Percentiles rank a stretch among this genome's conserved stretches.
Evolutionary conservation across 371 early-diverging fungal genomes (phyloP).

Genomic region (Smittium mucronatum): DNA sequence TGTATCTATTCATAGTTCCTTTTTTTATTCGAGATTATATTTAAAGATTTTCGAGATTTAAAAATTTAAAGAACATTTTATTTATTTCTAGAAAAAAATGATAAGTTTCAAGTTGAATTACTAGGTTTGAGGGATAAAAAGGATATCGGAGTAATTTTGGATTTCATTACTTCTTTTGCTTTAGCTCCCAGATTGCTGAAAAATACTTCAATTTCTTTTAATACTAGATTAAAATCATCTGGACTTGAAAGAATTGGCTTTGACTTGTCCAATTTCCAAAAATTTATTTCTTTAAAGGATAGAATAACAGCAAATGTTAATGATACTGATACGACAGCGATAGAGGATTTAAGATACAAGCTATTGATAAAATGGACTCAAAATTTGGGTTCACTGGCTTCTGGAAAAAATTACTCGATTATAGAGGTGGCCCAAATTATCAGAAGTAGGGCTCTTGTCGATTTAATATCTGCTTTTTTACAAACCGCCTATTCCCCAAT

Average conservation of each 20-base stretch:
- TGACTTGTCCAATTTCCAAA: not conserved
- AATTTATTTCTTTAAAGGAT: not conserved
- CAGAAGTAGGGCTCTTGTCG: not conserved
- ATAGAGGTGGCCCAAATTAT: not conserved
- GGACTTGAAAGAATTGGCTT: constrained; percentile 1
- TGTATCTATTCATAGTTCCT: not conserved
- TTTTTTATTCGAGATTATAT: not conserved
- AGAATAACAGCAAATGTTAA: not conserved
- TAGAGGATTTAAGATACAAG: not conserved
- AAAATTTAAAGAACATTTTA: not conserved
- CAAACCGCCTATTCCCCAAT: constrained; percentile 6
- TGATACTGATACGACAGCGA: not conserved
- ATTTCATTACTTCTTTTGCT: constrained; percentile 5
- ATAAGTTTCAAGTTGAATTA: not conserved
- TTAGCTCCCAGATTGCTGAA: not conserved
- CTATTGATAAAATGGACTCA: not conserved
- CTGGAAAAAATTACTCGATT: not conserved
- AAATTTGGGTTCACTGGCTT: not conserved
- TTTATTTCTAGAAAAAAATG: not conserved
- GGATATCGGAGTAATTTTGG: not conserved
- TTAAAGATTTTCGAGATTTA: not conserved
- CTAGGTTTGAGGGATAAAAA: constrained; percentile 9
- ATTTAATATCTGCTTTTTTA: not conserved
- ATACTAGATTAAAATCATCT: not conserved
- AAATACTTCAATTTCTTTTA: not conserved